These are phyloP conservation scores for Colletotrichum gigasporum DNA, from an alignment of 2,329 filamentous ascomycete species.

Conservation along the genomic window DNA sequence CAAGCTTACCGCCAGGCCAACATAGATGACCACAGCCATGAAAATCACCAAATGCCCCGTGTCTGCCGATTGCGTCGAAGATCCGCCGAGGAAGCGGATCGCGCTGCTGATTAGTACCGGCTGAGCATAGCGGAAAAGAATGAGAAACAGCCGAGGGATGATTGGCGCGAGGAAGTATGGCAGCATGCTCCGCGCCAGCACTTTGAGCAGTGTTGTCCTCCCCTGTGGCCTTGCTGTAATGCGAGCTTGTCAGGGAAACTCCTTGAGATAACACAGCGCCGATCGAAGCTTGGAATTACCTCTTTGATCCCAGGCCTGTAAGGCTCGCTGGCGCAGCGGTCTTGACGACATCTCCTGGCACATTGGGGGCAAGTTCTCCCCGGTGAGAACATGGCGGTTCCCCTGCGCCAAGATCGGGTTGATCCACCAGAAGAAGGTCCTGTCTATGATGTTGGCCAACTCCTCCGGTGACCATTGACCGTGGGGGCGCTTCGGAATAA, in stretches of 20 bases:
- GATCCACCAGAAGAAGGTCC: conserved; percentile 19
- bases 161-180: conserved; percentile 3
- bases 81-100: background rate
- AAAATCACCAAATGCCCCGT: background rate
- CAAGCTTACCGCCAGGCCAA: conserved; percentile 13
- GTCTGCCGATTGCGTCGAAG: too few relatives aligned
- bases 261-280: too few relatives aligned
- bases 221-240: background rate
- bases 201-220: background rate
- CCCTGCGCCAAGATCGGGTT: conserved; percentile 3
- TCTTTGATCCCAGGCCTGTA: conserved; percentile 16
- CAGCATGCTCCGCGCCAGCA: background rate
- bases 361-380: background rate
- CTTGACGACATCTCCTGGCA: background rate
- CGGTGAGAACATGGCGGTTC: background rate
- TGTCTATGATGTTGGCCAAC: background rate
- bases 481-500: background rate
- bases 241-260: too few relatives aligned
- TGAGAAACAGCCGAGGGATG: conserved; percentile 1
- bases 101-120: background rate
- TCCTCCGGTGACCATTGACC: background rate
- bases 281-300: too few relatives aligned
- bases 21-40: background rate
- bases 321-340: background rate
- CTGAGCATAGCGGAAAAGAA: conserved; percentile 22